Base-by-base conservation (phyloP, 148 eudicot species). In the Vaccinium darrowii region DNA sequence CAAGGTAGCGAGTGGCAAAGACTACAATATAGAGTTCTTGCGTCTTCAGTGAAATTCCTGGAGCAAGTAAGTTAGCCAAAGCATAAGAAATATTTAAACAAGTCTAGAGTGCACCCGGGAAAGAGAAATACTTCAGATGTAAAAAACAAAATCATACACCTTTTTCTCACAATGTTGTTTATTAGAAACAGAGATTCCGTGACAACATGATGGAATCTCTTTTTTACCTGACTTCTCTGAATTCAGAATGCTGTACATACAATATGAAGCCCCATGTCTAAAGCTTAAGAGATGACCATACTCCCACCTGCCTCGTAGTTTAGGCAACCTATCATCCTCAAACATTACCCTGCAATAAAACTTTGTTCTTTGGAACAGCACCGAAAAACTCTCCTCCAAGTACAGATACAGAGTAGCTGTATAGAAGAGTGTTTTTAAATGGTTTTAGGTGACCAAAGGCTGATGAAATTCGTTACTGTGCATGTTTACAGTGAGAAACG, bases 11-110 rank as follows among this genome's bases (percentile, higher is more conserved):
- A 47, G 92, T 82, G 78, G 87, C 76, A 67, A 92, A 90, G 39
- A 92, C 89, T 25, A 92, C 81, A 51, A 84, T 89, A 78, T 92
- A 92, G 71, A 92, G 84, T 78, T 92, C 94, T 84, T 92, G 94
- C 43, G 91, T 92, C 88, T 92, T 92, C 85, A 92, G 78, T 39
- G 94, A 92, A 69, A 92, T 87, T 71, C 94, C 92, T 92, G 92
- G 49, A 85, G 63, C 76, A 88, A 83, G 16, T 27, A 81, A 80
- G 13, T 30, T 51, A 79, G 25, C 72, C 21, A 36, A 69, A 53
- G 78, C 54, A n/a, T 53, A 49, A 76, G 19, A 18, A 56, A 39
- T 5, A 11, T 3, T 63, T 57, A 13, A 27, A 47, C 60, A 57
- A 58, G 50, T 23, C 4, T 52, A 67, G 21, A 15, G 8, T 15